phyloP scores from a whole-genome alignment of 1,284 basidiomycete species.

The Paramarasmius palmivorus region DNA sequence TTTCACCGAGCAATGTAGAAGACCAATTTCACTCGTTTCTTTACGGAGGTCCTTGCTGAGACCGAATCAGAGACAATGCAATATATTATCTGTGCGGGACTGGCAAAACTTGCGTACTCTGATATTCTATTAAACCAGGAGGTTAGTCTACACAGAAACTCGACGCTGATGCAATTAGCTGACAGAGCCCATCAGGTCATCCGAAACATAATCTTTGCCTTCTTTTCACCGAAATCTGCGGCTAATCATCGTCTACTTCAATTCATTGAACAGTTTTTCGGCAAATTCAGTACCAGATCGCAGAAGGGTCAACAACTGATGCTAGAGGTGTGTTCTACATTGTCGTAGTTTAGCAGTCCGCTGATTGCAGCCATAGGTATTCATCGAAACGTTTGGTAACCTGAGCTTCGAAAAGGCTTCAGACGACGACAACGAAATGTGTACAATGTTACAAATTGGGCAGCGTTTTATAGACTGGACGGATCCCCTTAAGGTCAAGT shows the following conservation, averaged over 20 bases:
- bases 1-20: conserved; percentile 48
- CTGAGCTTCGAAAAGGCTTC: conserved; percentile 62
- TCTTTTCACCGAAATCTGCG: conserved; percentile 78
- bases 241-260: conserved; percentile 84
- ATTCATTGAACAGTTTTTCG: conserved; percentile 86
- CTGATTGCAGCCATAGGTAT: no score
- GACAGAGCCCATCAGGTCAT: conserved; percentile 50
- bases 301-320: conserved; percentile 70
- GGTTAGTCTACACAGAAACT: conserved; percentile 33
- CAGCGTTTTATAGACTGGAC: conserved; percentile 85
- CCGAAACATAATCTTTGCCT: conserved; percentile 70
- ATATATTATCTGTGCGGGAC: background rate
- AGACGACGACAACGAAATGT: conserved; percentile 66
- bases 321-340: conserved; percentile 54
- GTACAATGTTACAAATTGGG: conserved; percentile 67
- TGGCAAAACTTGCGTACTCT: background rate
- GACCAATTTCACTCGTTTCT: conserved; percentile 42
- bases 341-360: no score
- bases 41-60: background rate
- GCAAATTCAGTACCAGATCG: conserved; percentile 80
- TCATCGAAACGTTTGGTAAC: conserved; percentile 61
- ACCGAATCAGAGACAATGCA: background rate
- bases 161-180: background rate
- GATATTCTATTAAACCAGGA: conserved; percentile 63
- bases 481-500: conserved; percentile 74